Evolutionary conservation across 2,329 filamentous ascomycete species (phyloP).

Genomic region (Leptographium radiaticola): DNA sequence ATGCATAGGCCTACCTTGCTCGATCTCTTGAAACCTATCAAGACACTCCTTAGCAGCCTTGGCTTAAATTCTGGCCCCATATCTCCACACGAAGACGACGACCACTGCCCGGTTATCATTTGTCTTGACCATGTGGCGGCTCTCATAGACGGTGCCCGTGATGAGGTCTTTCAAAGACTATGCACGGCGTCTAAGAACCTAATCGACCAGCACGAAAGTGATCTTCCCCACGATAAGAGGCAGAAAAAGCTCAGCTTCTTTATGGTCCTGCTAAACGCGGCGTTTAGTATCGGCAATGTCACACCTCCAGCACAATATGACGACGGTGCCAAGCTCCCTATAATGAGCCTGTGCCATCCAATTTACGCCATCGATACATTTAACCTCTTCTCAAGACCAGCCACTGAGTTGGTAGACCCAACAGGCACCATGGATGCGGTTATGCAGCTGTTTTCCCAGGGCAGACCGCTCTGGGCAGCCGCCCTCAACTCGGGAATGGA

Average conservation of each 20-base stretch:
- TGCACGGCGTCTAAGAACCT: conserved; percentile 4
- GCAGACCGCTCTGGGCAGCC: conserved; percentile 1
- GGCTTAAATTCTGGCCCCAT: neutral
- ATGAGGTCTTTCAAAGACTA: neutral
- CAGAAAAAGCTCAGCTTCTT: neutral
- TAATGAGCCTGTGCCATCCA: neutral
- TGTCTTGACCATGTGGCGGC: conserved; percentile 1
- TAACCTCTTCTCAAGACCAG: neutral
- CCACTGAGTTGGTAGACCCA: neutral
- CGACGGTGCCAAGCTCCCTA: neutral
- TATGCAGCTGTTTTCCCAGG: neutral
- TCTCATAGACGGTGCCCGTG: neutral
- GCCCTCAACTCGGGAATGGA: neutral
- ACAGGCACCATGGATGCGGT: neutral
- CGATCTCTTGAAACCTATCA: no score
- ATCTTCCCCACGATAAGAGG: neutral
- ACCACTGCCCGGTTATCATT: neutral
- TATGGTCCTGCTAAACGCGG: neutral
- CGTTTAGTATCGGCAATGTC: neutral
- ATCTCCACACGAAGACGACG: no score
- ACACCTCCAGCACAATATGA: neutral
- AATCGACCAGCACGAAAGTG: neutral
- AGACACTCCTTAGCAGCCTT: neutral
- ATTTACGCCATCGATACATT: neutral
- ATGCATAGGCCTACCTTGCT: no score